Evolutionary conservation across 495 filamentous ascomycete genomes (phyloP), one percentile per base, ranked within the genome.

Genomic region (Penicillium argentinense): DNA sequence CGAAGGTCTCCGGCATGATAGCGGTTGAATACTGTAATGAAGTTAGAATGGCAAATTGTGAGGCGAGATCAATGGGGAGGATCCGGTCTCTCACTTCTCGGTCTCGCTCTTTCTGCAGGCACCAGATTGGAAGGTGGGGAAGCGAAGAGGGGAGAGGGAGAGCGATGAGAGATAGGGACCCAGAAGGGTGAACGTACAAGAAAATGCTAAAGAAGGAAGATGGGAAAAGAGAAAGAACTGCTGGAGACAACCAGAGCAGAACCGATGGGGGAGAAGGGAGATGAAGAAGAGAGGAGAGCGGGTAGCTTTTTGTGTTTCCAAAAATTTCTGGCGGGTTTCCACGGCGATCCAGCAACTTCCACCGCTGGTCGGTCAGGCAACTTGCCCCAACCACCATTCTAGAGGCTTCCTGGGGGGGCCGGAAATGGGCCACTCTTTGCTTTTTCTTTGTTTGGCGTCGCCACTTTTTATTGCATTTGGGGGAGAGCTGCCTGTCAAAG

Each of bases 1-100:
- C 91, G 78, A 97, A 97, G 49, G 89, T 95, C 79, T 96, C 87
- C 53, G 91, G 72, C 90, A 95, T 93, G 67, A 68, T 88, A 76
- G 71, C 57, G 67, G 65, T 63, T 18, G n/a, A 16, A 25, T 25
- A 9, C 16, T 42, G 7, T 18, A 16, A 38, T 34, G 28, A 17
- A 9, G 21, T 39, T 39, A 39, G 37, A 36, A 36, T 42, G n/a
- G 32, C 23, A 38, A 19, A 38, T 23, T 9, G 9, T 9, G 34
- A 18, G 21, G 17, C 21, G 34, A 38, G n/a, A 17, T 7, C 34
- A 38, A 38, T 38, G 16, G 25, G 25, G 25, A 12, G n/a, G n/a
- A n/a, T n/a, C 8, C 29, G 13, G n/a, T 32, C 12, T 32, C 29
- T 32, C n/a, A 14, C 16, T 19, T 12, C n/a, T 36, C 32, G 18